These are phyloP conservation scores for Vitis amurensis DNA, from an alignment of 164 flowering plant species.

Conservation along the genomic window DNA sequence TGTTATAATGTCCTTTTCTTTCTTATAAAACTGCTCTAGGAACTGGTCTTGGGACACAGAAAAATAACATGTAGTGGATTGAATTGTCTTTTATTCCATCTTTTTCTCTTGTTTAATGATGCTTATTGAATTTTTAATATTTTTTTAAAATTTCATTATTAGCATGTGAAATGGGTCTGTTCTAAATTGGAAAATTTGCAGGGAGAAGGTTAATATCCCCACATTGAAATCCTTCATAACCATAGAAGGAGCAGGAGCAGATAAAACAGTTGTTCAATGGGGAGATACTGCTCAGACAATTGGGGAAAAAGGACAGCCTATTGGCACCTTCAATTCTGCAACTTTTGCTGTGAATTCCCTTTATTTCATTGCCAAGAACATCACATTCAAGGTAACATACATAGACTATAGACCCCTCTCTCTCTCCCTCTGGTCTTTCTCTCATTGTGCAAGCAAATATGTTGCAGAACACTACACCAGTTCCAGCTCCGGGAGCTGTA, in stretches of 20 bases:
- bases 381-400: conserved; percentile 81
- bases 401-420: not conserved
- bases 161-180: conserved; percentile 4
- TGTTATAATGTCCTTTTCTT: not conserved
- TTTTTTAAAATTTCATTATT: too few species aligned
- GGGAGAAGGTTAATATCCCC: conserved; percentile 91
- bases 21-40: not conserved
- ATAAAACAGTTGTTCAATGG: conserved; percentile 87
- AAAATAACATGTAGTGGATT: too few species aligned
- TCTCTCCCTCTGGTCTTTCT: not conserved
- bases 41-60: not conserved
- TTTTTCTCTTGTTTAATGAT: not conserved
- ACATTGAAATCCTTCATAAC: conserved; percentile 76
- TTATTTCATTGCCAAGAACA: conserved; percentile 90
- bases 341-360: conserved; percentile 92
- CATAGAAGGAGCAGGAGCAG: conserved; percentile 93
- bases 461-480: conserved; percentile 87
- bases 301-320: conserved; percentile 69
- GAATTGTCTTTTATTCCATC: not conserved
- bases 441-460: not conserved
- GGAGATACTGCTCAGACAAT: conserved; percentile 86
- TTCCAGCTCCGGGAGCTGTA: conserved; percentile 74
- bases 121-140: too few species aligned
- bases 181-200: conserved; percentile 28
- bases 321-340: conserved; percentile 87